Percentiles rank a stretch among this genome's conserved stretches.
These are phyloP conservation scores for Apiospora marii DNA, from an alignment of 2,329 filamentous ascomycete genomes.

Conservation along the genomic window DNA sequence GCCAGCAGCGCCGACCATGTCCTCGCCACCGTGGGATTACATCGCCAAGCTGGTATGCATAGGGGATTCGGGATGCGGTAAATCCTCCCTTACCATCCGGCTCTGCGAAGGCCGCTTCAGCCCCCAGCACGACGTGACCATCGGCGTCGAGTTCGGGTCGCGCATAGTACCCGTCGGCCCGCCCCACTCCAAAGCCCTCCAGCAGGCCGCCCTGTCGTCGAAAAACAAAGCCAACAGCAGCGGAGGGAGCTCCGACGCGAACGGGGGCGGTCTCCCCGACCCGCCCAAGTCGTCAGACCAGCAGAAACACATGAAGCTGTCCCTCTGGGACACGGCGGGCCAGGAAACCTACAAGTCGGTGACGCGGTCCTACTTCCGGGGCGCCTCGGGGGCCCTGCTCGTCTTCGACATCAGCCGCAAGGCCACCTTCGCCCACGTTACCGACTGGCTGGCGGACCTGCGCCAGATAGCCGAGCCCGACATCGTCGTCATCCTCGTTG, in stretches of 20 bases:
- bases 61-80: constrained; percentile 94
- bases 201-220: constrained; percentile 41
- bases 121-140: constrained; percentile 94
- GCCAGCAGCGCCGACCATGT: constrained; percentile 51
- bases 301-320: constrained; percentile 89
- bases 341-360: constrained; percentile 98
- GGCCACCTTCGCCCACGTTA: constrained; percentile 86
- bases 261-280: constrained; percentile 55
- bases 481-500: constrained; percentile 93
- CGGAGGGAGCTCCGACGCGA: constrained; percentile 28
- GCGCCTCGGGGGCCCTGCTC: constrained; percentile 74
- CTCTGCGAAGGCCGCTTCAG: constrained; percentile 97
- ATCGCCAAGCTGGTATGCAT: constrained; percentile 99
- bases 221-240: constrained; percentile 24
- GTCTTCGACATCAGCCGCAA: constrained; percentile 94
- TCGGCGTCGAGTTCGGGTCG: constrained; percentile 95
- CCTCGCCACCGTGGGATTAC: constrained; percentile 89
- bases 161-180: constrained; percentile 91
- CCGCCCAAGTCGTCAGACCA: constrained; percentile 53
- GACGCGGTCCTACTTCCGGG: constrained; percentile 91
- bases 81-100: constrained; percentile 91
- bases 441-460: constrained; percentile 92
- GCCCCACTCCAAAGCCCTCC: constrained; percentile 68
- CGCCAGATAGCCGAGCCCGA: constrained; percentile 94
- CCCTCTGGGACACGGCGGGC: constrained; percentile 93